phyloP scores from a whole-genome alignment of 192 early-diverging fungal genomes.

The Pilaira anomala region DNA sequence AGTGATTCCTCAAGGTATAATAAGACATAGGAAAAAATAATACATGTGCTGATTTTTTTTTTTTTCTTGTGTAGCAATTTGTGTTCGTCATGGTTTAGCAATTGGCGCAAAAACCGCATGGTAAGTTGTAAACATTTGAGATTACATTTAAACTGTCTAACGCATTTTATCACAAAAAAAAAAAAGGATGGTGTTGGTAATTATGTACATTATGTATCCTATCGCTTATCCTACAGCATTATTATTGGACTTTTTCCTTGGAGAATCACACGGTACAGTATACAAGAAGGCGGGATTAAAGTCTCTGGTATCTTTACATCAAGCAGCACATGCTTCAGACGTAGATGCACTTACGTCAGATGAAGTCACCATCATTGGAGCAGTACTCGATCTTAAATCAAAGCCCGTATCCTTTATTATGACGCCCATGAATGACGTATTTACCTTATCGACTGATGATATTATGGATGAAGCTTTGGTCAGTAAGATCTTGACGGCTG shows the following conservation, averaged over 20 bases:
- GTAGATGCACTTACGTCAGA: constrained; percentile 67
- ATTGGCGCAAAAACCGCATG: constrained; percentile 89
- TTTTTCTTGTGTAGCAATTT: constrained; percentile 57
- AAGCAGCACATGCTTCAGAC: constrained; percentile 43
- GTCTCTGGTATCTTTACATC: constrained; percentile 72
- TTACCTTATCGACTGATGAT: constrained; percentile 61
- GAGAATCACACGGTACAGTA: constrained; percentile 82
- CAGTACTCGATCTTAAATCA: constrained; percentile 69
- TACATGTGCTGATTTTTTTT: not conserved
- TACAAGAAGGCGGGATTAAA: constrained; percentile 78
- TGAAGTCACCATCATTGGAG: constrained; percentile 75
- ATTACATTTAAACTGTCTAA: not conserved
- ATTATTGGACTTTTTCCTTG: constrained; percentile 82
- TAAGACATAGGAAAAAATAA: not conserved
- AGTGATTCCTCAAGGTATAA: constrained; percentile 75
- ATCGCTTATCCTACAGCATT: constrained; percentile 83
- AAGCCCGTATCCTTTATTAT: constrained; percentile 63
- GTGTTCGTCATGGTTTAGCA: constrained; percentile 83
- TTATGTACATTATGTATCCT: constrained; percentile 67
- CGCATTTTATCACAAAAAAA: no score
- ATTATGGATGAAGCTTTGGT: constrained; percentile 52
- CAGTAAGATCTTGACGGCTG: constrained; percentile 57
- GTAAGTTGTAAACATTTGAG: constrained; percentile 12
- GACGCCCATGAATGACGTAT: constrained; percentile 66
- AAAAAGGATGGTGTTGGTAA: constrained; percentile 51